Conservation (phyloP, 352 stramenopile genomes). For the Phytophthora tubulina region DNA sequence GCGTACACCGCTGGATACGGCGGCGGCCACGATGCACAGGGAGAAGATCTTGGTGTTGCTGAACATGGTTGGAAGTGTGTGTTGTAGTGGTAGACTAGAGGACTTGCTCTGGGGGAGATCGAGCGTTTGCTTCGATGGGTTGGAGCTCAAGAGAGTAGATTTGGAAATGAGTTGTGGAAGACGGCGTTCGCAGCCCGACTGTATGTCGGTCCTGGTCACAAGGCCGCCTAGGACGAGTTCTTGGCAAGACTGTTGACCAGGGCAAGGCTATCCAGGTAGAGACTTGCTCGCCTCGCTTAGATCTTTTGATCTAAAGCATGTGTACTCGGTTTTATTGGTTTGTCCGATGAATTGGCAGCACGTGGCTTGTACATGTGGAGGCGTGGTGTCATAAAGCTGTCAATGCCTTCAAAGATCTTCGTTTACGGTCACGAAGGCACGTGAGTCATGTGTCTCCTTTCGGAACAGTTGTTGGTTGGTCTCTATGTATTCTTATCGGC, state of each 20-base stretch:
- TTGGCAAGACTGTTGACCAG: neutral
- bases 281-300: neutral
- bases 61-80: constrained; percentile 6
- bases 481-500: no score
- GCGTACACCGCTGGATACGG: constrained; percentile 3
- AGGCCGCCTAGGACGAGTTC: neutral
- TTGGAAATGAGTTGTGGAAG: constrained; percentile 17
- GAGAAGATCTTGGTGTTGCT: constrained; percentile 21
- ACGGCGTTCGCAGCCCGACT: constrained; percentile 17
- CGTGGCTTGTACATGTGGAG: neutral
- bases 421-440: no score
- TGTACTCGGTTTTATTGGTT: neutral
- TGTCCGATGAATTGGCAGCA: neutral
- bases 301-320: neutral
- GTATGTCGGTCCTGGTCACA: neutral
- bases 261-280: neutral
- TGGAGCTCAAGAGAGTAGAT: constrained; percentile 9
- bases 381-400: neutral
- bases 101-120: constrained; percentile 13
- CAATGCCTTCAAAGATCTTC: neutral
- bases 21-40: constrained; percentile 8
- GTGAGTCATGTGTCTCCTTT: no score
- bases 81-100: constrained; percentile 7
- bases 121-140: constrained; percentile 9
- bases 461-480: no score